A percentile compares a stretch with the other conserved stretches of the same genome.
Evolutionary conservation across 2,329 filamentous ascomycete genomes (phyloP).

Genomic region (Teratosphaeria nubilosa): DNA sequence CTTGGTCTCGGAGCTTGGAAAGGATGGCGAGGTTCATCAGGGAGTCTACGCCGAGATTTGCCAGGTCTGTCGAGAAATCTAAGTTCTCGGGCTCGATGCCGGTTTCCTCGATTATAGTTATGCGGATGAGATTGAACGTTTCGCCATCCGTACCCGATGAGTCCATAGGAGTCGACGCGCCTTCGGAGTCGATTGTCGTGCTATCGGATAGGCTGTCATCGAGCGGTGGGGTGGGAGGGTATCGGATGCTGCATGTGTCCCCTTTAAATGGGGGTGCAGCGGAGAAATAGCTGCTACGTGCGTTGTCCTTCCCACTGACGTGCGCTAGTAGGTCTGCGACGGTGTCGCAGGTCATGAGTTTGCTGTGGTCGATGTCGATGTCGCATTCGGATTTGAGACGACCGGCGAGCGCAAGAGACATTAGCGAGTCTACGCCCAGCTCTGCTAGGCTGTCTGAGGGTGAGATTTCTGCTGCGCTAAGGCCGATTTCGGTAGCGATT

Average conservation of each 20-base stretch:
- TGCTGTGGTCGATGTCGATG: conserved; percentile 4
- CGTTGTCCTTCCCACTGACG: background rate
- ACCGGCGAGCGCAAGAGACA: conserved; percentile 15
- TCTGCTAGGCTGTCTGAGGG: background rate
- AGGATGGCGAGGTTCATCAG: background rate
- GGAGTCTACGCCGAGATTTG: background rate
- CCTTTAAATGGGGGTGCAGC: background rate
- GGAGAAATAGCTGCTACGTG: background rate
- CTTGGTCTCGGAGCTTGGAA: background rate
- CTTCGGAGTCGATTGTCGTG: background rate
- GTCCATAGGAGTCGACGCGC: background rate
- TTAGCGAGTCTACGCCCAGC: conserved; percentile 17
- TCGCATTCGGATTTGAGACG: conserved; percentile 18
- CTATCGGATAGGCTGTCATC: background rate
- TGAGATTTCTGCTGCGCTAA: background rate
- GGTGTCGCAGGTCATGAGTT: background rate
- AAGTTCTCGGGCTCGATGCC: background rate
- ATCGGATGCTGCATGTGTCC: background rate
- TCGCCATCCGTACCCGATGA: background rate
- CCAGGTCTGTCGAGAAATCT: background rate
- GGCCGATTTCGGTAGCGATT: background rate
- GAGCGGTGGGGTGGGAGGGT: background rate
- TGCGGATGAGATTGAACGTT: background rate
- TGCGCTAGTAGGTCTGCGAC: conserved; percentile 1
- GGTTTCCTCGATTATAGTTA: background rate